Evolutionary conservation across 148 eudicot species (phyloP), one percentile per base, ranked within the genome.

Genomic region (Dianthus caryophyllus): DNA sequence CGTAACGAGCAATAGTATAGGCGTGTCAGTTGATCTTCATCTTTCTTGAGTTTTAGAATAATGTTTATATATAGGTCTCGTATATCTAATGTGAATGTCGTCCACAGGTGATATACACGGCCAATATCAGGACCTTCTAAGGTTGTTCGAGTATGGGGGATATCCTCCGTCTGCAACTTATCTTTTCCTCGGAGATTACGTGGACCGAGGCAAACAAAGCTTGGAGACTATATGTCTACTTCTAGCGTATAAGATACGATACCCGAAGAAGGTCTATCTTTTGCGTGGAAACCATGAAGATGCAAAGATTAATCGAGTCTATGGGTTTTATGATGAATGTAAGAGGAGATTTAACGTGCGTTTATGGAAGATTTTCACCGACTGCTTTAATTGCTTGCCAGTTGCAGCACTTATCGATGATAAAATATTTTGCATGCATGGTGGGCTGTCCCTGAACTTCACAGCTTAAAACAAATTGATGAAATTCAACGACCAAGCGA

Each of bases 361-460:
- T 10, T 81, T 91, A n/a, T 91, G 97, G 97, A 91, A 91, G 82
- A 91, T 88, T 66, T 91, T 91, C 81, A 88, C 97, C 0, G 97
- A 91, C 65, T 91, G 97, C 80, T 91, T 91, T 66, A 88, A 91
- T 69, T 88, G 91, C 74, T 78, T 91, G 80, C 97, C 97, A 1
- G 89, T 91, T 58, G 82, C 86, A 69, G 97, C 97, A 22, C 81
- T 91, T 20, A 80, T 91, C n/a, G 95, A 88, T 55, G 89, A 80
- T 4, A 91, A 88, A 72, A 91, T 91, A 68, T 51, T 91, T 18
- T 91, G 97, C 44, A 91, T 91, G 97, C 97, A 91, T 63, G 97
- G 97, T 41, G 97, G 97, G 59, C 67, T 91, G 55, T 91, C 97
- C 95, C 95, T 5, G 91, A 86, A 29, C 71, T 91, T 67, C 72